phyloP scores from a whole-genome alignment of 306 rosid genomes.

The Calophaca sinica region DNA sequence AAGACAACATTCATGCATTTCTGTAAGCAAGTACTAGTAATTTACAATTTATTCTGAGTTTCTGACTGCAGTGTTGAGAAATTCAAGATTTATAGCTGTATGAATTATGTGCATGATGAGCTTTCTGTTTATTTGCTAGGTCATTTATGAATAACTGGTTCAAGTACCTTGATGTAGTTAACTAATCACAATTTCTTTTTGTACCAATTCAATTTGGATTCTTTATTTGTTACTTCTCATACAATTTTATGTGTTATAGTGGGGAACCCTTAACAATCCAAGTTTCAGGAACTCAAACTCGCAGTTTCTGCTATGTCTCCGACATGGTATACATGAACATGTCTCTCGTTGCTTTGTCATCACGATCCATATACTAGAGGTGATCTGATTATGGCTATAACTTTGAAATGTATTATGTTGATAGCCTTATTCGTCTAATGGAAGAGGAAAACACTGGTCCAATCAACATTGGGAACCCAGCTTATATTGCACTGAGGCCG shows the following conservation, averaged over 20 bases:
- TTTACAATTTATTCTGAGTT: conserved; percentile 1
- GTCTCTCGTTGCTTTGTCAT: background rate
- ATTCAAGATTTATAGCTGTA: background rate
- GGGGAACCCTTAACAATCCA: conserved; percentile 76
- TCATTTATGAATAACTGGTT: background rate
- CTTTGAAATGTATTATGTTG: conserved; percentile 57
- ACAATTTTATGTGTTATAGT: conserved; percentile 50
- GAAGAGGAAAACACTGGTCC: conserved; percentile 80
- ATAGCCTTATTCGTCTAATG: conserved; percentile 79
- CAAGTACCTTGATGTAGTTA: background rate
- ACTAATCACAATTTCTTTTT: background rate
- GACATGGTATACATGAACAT: conserved; percentile 59
- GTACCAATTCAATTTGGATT: background rate
- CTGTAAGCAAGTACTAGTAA: conserved; percentile 19
- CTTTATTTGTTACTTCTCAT: background rate
- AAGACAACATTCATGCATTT: background rate
- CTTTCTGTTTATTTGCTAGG: background rate
- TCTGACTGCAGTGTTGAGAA: background rate
- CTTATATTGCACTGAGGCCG: conserved; percentile 37
- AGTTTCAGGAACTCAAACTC: conserved; percentile 77
- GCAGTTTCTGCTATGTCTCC: conserved; percentile 79
- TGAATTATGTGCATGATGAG: conserved; percentile 4
- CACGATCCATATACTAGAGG: conserved; percentile 1
- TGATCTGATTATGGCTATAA: conserved; percentile 8
- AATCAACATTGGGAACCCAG: conserved; percentile 85